These are phyloP conservation scores for Eucalyptus erythrocorys DNA, from an alignment of 345 rosid genomes.

Conservation along the genomic window DNA sequence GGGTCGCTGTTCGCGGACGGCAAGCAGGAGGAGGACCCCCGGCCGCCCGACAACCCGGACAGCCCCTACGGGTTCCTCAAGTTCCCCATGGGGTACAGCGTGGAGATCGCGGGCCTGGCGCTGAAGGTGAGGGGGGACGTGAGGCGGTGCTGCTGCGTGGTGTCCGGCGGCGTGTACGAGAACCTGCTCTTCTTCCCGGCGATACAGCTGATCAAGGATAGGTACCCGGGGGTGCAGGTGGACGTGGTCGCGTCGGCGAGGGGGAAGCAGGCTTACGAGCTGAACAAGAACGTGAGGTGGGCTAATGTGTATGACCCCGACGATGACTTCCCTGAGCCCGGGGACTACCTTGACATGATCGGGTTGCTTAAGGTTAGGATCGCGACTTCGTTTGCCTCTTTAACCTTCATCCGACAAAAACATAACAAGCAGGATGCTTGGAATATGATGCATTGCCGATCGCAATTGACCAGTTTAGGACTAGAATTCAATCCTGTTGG, in stretches of 20 bases:
- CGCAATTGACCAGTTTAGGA: neutral
- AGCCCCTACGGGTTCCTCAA: constrained; percentile 89
- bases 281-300: constrained; percentile 96
- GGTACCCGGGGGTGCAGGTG: constrained; percentile 94
- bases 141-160: constrained; percentile 72
- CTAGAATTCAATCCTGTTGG: neutral
- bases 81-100: constrained; percentile 67
- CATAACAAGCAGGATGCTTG: neutral
- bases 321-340: constrained; percentile 81
- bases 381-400: neutral
- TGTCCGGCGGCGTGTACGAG: constrained; percentile 93
- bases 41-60: constrained; percentile 68
- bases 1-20: constrained; percentile 77
- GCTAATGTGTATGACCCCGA: constrained; percentile 80
- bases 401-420: neutral
- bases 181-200: constrained; percentile 76
- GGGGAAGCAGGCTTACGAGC: constrained; percentile 84
- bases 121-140: constrained; percentile 90
- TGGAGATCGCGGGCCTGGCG: constrained; percentile 68
- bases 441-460: neutral
- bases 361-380: constrained; percentile 68
- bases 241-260: constrained; percentile 61
- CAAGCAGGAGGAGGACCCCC: constrained; percentile 84
- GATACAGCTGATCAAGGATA: constrained; percentile 79
- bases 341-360: constrained; percentile 69